These are phyloP conservation scores for Prunella vulgaris DNA, from an alignment of 257 asterid species.

Conservation along the genomic window DNA sequence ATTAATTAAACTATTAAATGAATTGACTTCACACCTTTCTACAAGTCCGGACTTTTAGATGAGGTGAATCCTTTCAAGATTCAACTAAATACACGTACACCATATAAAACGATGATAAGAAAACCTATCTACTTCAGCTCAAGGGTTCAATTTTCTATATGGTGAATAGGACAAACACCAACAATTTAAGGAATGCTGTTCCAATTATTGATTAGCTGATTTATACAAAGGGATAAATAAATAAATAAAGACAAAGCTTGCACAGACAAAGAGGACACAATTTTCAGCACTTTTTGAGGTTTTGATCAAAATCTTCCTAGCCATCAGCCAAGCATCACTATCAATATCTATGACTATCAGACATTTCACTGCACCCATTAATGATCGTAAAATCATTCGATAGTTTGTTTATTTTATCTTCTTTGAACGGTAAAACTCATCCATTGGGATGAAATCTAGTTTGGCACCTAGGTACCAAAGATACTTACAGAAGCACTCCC, in stretches of 20 bases:
- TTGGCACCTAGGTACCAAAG: not conserved
- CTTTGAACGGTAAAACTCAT: not conserved
- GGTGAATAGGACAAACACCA: not conserved
- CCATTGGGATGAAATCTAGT: not conserved
- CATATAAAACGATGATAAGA: not conserved
- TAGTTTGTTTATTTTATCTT: not conserved
- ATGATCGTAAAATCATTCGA: not conserved
- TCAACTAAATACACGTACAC: too few relatives aligned
- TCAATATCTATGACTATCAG: not conserved
- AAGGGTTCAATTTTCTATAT: not conserved
- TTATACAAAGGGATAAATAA: not conserved
- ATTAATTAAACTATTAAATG: too few relatives aligned
- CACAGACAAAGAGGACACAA: not conserved
- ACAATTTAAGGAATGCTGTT: not conserved
- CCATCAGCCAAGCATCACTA: slow-evolving; percentile 7
- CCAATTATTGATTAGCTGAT: not conserved
- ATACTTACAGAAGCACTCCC: slow-evolving; percentile 83
- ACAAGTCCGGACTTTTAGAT: too few relatives aligned
- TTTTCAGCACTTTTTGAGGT: not conserved
- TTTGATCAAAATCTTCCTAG: slow-evolving; percentile 4
- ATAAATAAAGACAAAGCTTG: not conserved
- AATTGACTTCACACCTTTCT: too few relatives aligned
- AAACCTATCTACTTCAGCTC: not conserved
- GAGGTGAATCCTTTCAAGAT: too few relatives aligned
- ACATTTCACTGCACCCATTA: not conserved